Evolutionary conservation across 176 grass and related monocot genomes (phyloP).

Genomic region (Pharus latifolius): DNA sequence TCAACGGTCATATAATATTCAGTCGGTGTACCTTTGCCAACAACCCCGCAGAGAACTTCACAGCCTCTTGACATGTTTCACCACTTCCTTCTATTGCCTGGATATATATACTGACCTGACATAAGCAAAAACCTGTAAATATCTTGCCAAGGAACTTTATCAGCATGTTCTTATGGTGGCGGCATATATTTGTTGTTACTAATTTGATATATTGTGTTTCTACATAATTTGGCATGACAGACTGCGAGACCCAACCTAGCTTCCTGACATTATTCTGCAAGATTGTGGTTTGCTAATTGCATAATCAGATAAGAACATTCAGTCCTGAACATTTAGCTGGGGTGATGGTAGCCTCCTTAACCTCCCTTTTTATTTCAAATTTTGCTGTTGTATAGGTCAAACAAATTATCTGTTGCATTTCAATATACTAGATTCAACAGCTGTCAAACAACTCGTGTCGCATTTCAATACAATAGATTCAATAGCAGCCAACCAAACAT

Average conservation of each 20-base stretch:
- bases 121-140: slow-evolving; percentile 1
- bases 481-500: not conserved
- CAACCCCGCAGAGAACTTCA: slow-evolving; percentile 9
- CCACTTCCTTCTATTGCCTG: not conserved
- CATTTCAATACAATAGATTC: no score
- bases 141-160: not conserved
- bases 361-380: no score
- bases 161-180: not conserved
- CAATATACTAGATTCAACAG: no score
- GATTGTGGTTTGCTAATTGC: not conserved
- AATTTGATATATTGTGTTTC: not conserved
- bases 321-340: not conserved
- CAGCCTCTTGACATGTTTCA: slow-evolving; percentile 11
- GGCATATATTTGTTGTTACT: not conserved
- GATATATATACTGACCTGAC: slow-evolving; percentile 21
- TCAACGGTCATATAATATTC: not conserved
- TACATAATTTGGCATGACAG: not conserved
- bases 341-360: not conserved
- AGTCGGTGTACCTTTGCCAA: slow-evolving; percentile 13
- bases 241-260: not conserved
- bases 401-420: not conserved
- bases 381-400: not conserved
- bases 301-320: no score
- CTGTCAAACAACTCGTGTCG: not conserved
- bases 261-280: not conserved